A percentile compares a stretch with the other conserved stretches of the same genome.
Conservation (phyloP, 2,329 filamentous ascomycete species). For the Aureobasidium sp. region DNA sequence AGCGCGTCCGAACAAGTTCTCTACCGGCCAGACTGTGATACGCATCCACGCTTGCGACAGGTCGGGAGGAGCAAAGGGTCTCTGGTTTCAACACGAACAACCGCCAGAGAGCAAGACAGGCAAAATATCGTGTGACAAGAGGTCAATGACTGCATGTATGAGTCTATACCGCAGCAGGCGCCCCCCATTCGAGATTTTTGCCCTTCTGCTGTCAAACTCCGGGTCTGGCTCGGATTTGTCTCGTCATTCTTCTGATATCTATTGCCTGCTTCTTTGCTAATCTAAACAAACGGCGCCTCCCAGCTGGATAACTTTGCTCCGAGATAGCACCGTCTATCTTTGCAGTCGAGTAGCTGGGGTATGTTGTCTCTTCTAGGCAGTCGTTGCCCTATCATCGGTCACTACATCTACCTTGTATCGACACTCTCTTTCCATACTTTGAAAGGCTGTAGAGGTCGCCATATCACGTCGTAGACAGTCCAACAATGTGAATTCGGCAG, state of each 20-base stretch:
- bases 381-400: not conserved
- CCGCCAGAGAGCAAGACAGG: not conserved
- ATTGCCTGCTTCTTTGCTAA: not conserved
- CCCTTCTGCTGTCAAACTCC: not conserved
- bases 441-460: too few relatives aligned
- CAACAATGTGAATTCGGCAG: not conserved
- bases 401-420: not conserved
- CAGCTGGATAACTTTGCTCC: not conserved
- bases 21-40: not conserved
- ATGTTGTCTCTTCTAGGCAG: not conserved
- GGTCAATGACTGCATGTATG: not conserved
- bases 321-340: constrained; percentile 6
- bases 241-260: not conserved
- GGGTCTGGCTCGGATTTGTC: constrained; percentile 3
- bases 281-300: not conserved
- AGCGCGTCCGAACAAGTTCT: constrained; percentile 9
- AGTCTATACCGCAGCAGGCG: not conserved
- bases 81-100: not conserved
- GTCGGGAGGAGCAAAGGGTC: not conserved
- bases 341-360: not conserved
- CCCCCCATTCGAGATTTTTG: not conserved
- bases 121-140: not conserved
- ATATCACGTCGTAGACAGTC: not conserved
- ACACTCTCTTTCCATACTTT: not conserved
- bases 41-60: constrained; percentile 3